Base-by-base conservation (phyloP, 768 basidiomycete genomes). In the Termitomyces eurrhizus region DNA sequence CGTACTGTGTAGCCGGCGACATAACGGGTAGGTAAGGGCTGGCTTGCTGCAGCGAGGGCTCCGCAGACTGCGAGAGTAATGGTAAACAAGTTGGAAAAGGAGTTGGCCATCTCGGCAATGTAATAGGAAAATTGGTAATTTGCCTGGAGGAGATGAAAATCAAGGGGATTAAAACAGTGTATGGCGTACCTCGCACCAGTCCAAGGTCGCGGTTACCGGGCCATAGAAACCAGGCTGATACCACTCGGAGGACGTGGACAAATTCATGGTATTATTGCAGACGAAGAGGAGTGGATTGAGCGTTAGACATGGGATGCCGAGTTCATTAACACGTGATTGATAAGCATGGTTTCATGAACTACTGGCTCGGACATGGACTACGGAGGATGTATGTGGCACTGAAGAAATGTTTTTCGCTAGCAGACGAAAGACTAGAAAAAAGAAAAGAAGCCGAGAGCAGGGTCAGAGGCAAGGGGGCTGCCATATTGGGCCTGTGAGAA, bases 91-190 rank as follows among this genome's bases (percentile, higher is more conserved):
- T 91, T 93, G 11, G 89, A 90, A 60, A 89, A 77, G 0, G 86
- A 82, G 72, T 92, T 93, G 54, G 84, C 82, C 70, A 88, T 82
- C 69, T 93, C 91, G 32, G 90, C 90, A 52, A 93, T 80, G 68
- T 89, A 90, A 16, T 82, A 81, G 4, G 87, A 85, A 72, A 90
- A 89, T 68, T 88, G 86, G 72, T 92, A 90, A 69, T 92, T 93
- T 53, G 80, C 77, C 85, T 93, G 65, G 36, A 59, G 26, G 48
- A 41, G 29, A 37, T 33, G 51, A 49, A 32, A 8, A 29, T 52
- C n/a, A 51, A 26, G 50, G 29, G 7, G 41, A 41, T 42, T 9
- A 24, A 39, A 29, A 42, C 13, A 8, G 26, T 16, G 1, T 37
- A 18, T n/a, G 44, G 51, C 57, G 56, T 71, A 77, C 87, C 78